phyloP scores from a whole-genome alignment of 192 early-diverging fungal species.

The Geranomyces michiganensis region DNA sequence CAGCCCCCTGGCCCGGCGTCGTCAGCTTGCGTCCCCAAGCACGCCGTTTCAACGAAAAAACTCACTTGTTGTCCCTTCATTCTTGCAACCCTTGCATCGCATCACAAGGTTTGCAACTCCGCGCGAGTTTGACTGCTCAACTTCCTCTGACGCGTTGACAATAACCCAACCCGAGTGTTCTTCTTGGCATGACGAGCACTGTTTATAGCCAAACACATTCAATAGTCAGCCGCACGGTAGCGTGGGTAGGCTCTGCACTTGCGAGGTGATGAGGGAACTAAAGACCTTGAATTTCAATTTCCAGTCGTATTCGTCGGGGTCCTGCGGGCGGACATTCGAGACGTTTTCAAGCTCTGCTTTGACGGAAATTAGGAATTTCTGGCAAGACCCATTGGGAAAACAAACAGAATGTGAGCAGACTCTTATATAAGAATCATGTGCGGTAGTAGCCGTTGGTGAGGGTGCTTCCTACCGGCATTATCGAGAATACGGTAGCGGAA shows the following conservation, averaged over 20 bases:
- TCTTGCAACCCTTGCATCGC: constrained; percentile 70
- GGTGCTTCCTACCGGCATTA: no score
- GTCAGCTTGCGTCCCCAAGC: background rate
- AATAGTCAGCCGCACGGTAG: background rate
- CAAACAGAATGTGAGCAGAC: no score
- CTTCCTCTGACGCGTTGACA: constrained; percentile 59
- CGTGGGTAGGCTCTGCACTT: no score
- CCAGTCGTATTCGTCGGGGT: constrained; percentile 69
- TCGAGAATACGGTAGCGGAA: no score
- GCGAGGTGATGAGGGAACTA: no score
- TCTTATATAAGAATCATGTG: no score
- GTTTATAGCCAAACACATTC: background rate
- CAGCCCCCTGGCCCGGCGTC: no score
- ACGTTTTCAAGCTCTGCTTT: constrained; percentile 84
- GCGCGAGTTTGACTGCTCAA: constrained; percentile 69
- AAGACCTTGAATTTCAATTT: constrained; percentile 39
- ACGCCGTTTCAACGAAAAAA: background rate
- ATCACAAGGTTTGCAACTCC: constrained; percentile 87
- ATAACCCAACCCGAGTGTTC: constrained; percentile 67
- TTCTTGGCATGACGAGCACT: constrained; percentile 81
- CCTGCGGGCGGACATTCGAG: constrained; percentile 67
- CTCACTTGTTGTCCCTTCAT: constrained; percentile 39
- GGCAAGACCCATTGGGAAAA: background rate
- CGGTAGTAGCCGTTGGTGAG: no score
- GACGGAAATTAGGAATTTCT: constrained; percentile 39